Conservation (phyloP, 2,329 filamentous ascomycete species). For the Alternaria hordeiaustralica region DNA sequence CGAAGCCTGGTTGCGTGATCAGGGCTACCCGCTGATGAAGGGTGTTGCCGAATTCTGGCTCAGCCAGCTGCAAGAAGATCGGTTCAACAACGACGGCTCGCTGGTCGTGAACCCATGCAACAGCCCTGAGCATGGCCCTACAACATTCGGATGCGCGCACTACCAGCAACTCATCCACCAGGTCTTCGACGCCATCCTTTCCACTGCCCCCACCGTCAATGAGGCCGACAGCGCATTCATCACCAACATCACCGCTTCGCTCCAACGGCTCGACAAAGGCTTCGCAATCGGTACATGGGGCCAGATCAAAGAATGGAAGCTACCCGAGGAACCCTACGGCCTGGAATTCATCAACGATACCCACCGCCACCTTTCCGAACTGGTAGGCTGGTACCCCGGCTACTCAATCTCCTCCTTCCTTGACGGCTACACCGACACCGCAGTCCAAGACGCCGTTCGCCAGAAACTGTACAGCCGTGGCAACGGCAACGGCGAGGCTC, state of each 20-base stretch:
- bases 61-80: slow-evolving; percentile 59
- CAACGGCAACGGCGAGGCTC: slow-evolving; percentile 51
- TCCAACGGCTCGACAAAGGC: slow-evolving; percentile 59
- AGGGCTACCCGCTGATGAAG: slow-evolving; percentile 62
- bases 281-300: slow-evolving; percentile 55
- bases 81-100: slow-evolving; percentile 58
- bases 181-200: slow-evolving; percentile 43
- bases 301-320: slow-evolving; percentile 61
- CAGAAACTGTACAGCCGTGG: slow-evolving; percentile 58
- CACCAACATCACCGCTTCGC: slow-evolving; percentile 49
- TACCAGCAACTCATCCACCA: slow-evolving; percentile 60
- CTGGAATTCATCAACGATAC: slow-evolving; percentile 53
- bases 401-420: slow-evolving; percentile 54
- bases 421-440: slow-evolving; percentile 53
- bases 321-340: slow-evolving; percentile 45
- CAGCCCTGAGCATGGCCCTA: slow-evolving; percentile 62
- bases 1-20: slow-evolving; percentile 51
- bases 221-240: slow-evolving; percentile 45
- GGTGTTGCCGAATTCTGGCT: slow-evolving; percentile 64
- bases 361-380: slow-evolving; percentile 63
- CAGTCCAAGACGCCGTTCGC: slow-evolving; percentile 54
- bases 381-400: slow-evolving; percentile 64
- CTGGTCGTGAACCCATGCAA: slow-evolving; percentile 66
- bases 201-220: slow-evolving; percentile 19
- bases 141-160: slow-evolving; percentile 61